Evolutionary conservation across 192 early-diverging fungal genomes (phyloP), one percentile per base, ranked within the genome.

Genomic region (Backusella liffmaniae): DNA sequence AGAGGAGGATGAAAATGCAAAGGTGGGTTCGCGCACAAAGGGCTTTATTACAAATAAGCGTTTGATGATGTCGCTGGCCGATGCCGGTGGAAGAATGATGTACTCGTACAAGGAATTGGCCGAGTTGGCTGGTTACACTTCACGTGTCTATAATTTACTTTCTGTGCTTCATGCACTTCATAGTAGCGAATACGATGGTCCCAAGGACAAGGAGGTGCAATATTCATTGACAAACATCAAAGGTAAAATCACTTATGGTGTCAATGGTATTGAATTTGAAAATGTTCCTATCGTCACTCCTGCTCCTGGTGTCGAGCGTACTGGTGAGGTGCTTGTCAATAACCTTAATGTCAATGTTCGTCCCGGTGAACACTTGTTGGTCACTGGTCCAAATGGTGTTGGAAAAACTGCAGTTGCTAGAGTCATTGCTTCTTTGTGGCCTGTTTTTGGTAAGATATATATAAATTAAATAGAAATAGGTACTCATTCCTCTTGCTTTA

Each of bases 21-120:
- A 80, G 56, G 80, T 84, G 51, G 77, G 85, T 66, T 84, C 83
- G 42, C 90, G 93, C 18, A 97, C 96, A 23, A 92, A 94, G 79
- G 87, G 91, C 9, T 96, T 97, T 37, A 91, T 98, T 65, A 97
- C 96, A 21, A 98, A 96, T 88, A 95, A 95, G 81, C 88, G 88
- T 86, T 51, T 86, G 84, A 56, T 98, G 88, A 86, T 99, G 76
- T 92, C 92, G 26, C 82, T 95, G 41, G 92, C 95, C 5, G 97
- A 99, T 79, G 97, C 97, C 26, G 94, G 94, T 82, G 97, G 97
- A 32, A 92, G 97, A 75, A 91, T 98, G 86, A 99, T 99, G 94
- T 96, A 96, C 81, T 94, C 96, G 35, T 95, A 95, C 86, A 97
- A 97, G 84, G 95, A 96, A 82, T 76, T 96, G 75, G 90, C 93